Conservation (phyloP, 2,329 filamentous ascomycete species). For the Scedosporium minutisporum region DNA sequence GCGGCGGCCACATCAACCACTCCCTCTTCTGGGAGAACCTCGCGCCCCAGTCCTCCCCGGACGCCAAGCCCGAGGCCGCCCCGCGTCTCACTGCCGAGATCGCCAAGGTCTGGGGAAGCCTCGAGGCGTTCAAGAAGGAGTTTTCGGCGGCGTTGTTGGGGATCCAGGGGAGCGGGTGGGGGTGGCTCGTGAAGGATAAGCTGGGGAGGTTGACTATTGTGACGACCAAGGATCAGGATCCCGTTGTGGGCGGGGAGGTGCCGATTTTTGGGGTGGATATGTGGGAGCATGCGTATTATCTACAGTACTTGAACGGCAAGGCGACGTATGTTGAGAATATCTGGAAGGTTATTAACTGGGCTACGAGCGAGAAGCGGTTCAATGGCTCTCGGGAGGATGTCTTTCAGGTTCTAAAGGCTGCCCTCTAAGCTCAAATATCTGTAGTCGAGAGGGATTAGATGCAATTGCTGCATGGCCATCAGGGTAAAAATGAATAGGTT, state of each 20-base stretch:
- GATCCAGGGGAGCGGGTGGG: slow-evolving; percentile 81
- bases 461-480: background rate
- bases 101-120: slow-evolving; percentile 54
- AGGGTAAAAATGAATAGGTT: background rate
- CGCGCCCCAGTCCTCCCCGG: slow-evolving; percentile 46
- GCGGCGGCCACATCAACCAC: slow-evolving; percentile 89
- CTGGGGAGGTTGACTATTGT: slow-evolving; percentile 55
- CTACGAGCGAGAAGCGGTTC: slow-evolving; percentile 56
- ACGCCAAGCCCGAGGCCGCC: slow-evolving; percentile 45
- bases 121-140: slow-evolving; percentile 54
- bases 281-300: slow-evolving; percentile 91
- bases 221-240: slow-evolving; percentile 82
- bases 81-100: slow-evolving; percentile 54
- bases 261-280: slow-evolving; percentile 75
- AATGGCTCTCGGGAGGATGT: slow-evolving; percentile 34
- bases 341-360: slow-evolving; percentile 74
- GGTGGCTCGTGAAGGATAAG: slow-evolving; percentile 66
- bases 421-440: slow-evolving; percentile 14
- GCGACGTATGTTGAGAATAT: slow-evolving; percentile 66
- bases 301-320: slow-evolving; percentile 73
- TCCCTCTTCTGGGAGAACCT: slow-evolving; percentile 87
- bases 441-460: background rate
- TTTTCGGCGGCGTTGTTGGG: slow-evolving; percentile 58
- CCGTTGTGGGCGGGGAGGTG: slow-evolving; percentile 52
- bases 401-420: slow-evolving; percentile 34